Conservation (phyloP, 306 rosid genomes). For the Rubus parviflorus region DNA sequence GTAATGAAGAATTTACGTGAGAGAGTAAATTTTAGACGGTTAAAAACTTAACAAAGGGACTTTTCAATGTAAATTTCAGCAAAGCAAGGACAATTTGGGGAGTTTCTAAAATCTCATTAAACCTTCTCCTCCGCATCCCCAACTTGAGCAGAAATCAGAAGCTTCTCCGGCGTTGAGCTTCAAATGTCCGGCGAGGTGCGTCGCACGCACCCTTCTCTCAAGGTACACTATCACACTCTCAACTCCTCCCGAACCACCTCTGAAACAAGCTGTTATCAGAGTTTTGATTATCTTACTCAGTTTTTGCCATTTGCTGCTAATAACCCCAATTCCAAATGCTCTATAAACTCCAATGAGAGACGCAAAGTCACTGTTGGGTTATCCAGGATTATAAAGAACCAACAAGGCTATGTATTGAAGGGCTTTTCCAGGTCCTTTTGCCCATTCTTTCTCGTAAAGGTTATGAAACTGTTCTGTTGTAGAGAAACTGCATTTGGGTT, state of each 20-base stretch:
- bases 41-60: too few relatives aligned
- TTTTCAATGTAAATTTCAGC: too few relatives aligned
- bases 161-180: conserved; percentile 21
- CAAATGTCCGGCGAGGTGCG: conserved; percentile 52
- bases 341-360: conserved; percentile 52
- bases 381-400: conserved; percentile 51
- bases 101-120: too few relatives aligned
- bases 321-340: conserved; percentile 26
- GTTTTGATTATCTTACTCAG: conserved; percentile 47
- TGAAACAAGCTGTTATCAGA: background rate
- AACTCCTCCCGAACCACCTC: conserved; percentile 20
- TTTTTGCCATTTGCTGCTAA: conserved; percentile 46
- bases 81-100: too few relatives aligned
- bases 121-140: background rate
- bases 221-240: conserved; percentile 31
- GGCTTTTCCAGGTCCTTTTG: conserved; percentile 48
- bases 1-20: too few relatives aligned
- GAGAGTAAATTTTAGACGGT: too few relatives aligned
- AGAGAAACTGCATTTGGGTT: conserved; percentile 63
- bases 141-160: too few relatives aligned
- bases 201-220: conserved; percentile 22
- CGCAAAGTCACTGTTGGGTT: conserved; percentile 51
- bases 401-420: conserved; percentile 38
- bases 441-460: conserved; percentile 50
- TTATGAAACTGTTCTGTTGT: conserved; percentile 39